phyloP scores from a whole-genome alignment of 2,329 filamentous ascomycete species.

The Rugonectria rugulosa region DNA sequence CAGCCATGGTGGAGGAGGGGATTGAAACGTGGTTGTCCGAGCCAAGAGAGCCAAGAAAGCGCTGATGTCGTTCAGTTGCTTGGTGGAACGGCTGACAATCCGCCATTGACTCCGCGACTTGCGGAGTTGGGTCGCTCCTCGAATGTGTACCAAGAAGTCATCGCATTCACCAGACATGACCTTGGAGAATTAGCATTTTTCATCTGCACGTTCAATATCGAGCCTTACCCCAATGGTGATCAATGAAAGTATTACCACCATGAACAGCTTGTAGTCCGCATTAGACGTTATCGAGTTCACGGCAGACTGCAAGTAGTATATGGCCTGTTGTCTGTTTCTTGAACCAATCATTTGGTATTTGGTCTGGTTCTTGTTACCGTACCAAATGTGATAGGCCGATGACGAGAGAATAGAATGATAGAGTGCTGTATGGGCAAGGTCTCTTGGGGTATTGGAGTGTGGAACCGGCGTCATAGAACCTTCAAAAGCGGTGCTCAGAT shows the following conservation, averaged over 20 bases:
- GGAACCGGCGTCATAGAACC: background rate
- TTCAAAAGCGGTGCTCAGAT: conserved; percentile 19
- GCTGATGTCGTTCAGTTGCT: conserved; percentile 21
- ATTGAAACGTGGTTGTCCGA: conserved; percentile 13
- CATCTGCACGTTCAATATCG: too few species aligned
- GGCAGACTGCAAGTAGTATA: conserved; percentile 9
- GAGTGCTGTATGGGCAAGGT: conserved; percentile 18
- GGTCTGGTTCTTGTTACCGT: conserved; percentile 8
- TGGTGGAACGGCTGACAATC: conserved; percentile 12
- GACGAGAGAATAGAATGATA: conserved; percentile 16
- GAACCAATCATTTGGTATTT: conserved; percentile 6
- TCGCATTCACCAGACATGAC: conserved; percentile 17
- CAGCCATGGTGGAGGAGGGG: conserved; percentile 1
- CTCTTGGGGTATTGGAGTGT: conserved; percentile 2
- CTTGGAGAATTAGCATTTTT: too few species aligned
- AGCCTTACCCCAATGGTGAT: conserved; percentile 12
- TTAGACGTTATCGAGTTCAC: background rate
- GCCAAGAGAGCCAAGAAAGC: conserved; percentile 22
- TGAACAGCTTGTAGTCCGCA: conserved; percentile 12
- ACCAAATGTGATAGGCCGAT: conserved; percentile 17
- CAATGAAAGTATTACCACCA: conserved; percentile 17
- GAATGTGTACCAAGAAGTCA: conserved; percentile 16
- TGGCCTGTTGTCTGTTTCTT: conserved; percentile 2
- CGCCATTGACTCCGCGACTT: conserved; percentile 18
- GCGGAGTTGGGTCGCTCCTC: conserved; percentile 14